phyloP scores from a whole-genome alignment of 768 basidiomycete genomes.

The Rhodotorula toruloides region DNA sequence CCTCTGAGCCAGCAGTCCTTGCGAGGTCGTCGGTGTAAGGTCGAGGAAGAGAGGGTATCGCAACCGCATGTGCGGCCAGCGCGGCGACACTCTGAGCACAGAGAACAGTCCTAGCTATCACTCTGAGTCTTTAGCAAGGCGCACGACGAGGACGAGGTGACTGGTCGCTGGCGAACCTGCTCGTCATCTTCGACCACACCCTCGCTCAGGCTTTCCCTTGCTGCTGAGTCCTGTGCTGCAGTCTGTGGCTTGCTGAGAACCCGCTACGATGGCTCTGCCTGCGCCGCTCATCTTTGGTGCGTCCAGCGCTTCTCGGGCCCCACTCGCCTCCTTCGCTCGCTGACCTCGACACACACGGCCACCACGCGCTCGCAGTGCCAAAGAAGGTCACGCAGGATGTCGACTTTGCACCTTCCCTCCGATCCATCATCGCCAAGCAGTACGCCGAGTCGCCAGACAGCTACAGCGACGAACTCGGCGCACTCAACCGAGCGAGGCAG shows the following conservation, averaged over 20 bases:
- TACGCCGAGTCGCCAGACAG: constrained; percentile 90
- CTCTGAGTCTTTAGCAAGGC: no score
- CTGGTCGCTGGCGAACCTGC: no score
- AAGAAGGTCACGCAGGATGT: constrained; percentile 93
- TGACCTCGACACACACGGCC: constrained; percentile 52
- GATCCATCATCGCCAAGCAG: constrained; percentile 75
- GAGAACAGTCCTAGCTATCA: no score
- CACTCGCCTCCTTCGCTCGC: neutral
- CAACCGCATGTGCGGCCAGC: no score
- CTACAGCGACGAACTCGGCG: constrained; percentile 74
- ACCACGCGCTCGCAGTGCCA: constrained; percentile 62
- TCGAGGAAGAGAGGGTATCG: no score
- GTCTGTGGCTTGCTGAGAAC: no score
- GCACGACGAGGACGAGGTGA: no score
- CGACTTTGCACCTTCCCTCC: constrained; percentile 88
- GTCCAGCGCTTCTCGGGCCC: neutral
- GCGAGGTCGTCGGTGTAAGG: no score
- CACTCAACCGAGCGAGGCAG: constrained; percentile 83
- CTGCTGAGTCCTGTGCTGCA: no score
- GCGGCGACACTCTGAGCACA: no score
- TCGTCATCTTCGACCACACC: neutral
- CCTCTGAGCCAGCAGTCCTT: no score
- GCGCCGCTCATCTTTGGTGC: constrained; percentile 20
- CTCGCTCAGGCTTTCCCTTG: no score
- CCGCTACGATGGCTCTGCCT: constrained; percentile 2